These are phyloP conservation scores for Jatropha podagrica DNA, from an alignment of 441 rosid genomes.

Conservation along the genomic window DNA sequence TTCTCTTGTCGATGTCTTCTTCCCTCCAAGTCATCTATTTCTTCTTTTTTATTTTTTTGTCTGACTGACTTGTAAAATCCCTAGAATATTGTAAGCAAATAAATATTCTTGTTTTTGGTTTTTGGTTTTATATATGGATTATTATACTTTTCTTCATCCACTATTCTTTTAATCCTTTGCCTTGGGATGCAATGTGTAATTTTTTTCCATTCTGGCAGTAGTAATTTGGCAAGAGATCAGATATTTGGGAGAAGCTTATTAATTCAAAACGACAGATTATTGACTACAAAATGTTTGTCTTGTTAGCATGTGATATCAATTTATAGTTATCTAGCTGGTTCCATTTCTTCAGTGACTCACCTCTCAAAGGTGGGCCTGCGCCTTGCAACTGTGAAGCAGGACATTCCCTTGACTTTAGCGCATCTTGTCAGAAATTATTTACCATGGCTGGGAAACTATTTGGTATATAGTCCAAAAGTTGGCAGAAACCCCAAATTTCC, in stretches of 20 bases:
- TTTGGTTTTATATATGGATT: no score
- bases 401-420: no score
- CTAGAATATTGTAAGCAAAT: not conserved
- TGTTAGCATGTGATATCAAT: not conserved
- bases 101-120: not conserved
- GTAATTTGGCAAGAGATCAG: not conserved
- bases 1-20: no score
- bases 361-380: not conserved
- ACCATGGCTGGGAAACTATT: not conserved
- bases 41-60: not conserved
- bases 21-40: no score
- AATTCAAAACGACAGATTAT: not conserved
- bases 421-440: not conserved
- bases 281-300: not conserved
- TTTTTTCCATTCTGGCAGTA: not conserved
- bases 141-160: not conserved
- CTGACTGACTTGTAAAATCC: not conserved
- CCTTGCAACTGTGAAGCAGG: not conserved
- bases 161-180: not conserved
- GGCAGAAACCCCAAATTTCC: not conserved
- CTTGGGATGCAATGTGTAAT: not conserved
- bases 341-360: not conserved
- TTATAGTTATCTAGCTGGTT: not conserved
- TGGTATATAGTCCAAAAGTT: not conserved
- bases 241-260: not conserved